These are phyloP conservation scores for Melastoma malabathricum DNA, from an alignment of 345 rosid species.

Conservation along the genomic window DNA sequence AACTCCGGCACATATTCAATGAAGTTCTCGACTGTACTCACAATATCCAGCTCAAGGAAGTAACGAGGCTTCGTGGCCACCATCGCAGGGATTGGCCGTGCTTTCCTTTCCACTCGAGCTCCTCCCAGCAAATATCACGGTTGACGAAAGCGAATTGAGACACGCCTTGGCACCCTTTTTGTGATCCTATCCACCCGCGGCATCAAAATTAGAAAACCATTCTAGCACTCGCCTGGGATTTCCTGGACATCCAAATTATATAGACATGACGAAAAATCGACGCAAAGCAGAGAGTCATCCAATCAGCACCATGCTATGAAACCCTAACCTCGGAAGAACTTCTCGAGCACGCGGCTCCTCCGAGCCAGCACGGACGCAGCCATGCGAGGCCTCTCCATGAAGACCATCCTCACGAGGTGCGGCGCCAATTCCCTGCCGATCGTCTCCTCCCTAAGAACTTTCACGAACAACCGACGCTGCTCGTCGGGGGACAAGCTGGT, in stretches of 20 bases:
- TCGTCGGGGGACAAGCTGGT: conserved; percentile 27
- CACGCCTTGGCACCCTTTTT: conserved; percentile 72
- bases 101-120: conserved; percentile 88
- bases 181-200: conserved; percentile 48
- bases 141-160: conserved; percentile 76
- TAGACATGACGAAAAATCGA: not conserved
- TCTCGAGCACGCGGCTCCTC: conserved; percentile 50
- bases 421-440: conserved; percentile 31
- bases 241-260: conserved; percentile 27
- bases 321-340: conserved; percentile 55
- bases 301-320: not conserved
- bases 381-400: conserved; percentile 36
- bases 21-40: conserved; percentile 60
- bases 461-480: conserved; percentile 41
- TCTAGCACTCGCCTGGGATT: conserved; percentile 34
- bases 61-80: conserved; percentile 95
- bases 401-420: conserved; percentile 49
- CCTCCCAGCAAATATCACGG: conserved; percentile 94
- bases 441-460: conserved; percentile 34
- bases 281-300: not conserved
- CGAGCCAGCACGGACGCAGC: conserved; percentile 46
- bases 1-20: conserved; percentile 73
- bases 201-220: conserved; percentile 69
- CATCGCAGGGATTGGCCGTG: conserved; percentile 97
- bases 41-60: conserved; percentile 78